Base-by-base conservation (phyloP, 2,329 filamentous ascomycete genomes). In the Ciborinia camelliae region DNA sequence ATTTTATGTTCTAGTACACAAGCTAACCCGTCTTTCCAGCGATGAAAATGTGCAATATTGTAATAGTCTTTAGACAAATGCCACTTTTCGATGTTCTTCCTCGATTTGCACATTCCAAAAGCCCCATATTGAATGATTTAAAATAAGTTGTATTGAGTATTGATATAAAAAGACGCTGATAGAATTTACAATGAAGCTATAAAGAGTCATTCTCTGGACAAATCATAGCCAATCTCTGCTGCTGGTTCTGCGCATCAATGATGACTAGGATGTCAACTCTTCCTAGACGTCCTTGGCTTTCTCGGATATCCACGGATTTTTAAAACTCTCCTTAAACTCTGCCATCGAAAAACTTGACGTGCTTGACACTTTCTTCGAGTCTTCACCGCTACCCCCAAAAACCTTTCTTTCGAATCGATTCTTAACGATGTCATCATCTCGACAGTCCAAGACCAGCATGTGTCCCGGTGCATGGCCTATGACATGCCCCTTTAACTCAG, bases 391-490 rank as follows among this genome's bases (percentile, higher is more conserved):
- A n/a, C n/a, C n/a, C n/a, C n/a, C 5, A 39, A 15, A 55, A 43
- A 47, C 18, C n/a, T 50, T 12, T 20, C 9, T 60, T 10, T 41
- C 60, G 28, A 45, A 43, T 28, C 23, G 18, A 26, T 67, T 48
- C 59, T 57, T 45, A 39, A 64, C n/a, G 58, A 72, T 68, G 58
- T 72, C 68, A 58, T 54, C 57, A 55, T 69, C 69, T 30, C 66
- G 66, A 55, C 64, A 67, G 73, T 89, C 86, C 61, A 87, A 73
- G 1, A 87, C 75, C 50, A 88, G 71, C 86, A 89, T 89, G 72
- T 86, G 79, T 0, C 85, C 85, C 0, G 85, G 86, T 23, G 81
- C 81, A 76, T 89, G 86, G 0, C 81, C 82, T 78, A 90, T 85
- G 1, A 88, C 79, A 1, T 79, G 77, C 0, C 86, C 86, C 54